Evolutionary conservation across 768 basidiomycete species (phyloP).

Genomic region (Tulasnella sp.): DNA sequence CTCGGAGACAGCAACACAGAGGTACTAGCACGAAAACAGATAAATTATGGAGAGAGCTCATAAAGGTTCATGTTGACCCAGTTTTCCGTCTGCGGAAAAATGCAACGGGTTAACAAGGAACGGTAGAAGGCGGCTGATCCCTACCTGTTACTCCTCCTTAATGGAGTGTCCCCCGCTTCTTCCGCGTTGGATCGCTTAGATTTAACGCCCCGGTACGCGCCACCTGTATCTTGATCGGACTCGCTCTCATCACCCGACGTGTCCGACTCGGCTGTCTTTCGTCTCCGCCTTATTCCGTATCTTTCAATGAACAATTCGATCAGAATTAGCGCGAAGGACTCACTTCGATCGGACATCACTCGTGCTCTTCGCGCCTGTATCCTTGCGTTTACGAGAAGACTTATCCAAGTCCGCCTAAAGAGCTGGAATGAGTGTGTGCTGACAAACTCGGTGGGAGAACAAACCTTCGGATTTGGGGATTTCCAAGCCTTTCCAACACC

Average conservation of each 20-base stretch:
- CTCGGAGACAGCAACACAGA: not conserved
- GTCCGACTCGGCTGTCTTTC: not conserved
- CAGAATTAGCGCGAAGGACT: not conserved
- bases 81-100: not conserved
- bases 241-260: not conserved
- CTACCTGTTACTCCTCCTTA: not conserved
- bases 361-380: not conserved
- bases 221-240: not conserved
- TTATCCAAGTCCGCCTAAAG: constrained; percentile 8
- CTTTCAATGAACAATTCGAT: not conserved
- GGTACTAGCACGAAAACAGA: not conserved
- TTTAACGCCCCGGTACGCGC: not conserved
- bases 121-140: not conserved
- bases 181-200: not conserved
- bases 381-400: constrained; percentile 20
- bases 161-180: not conserved
- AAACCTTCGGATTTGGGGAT: constrained; percentile 20
- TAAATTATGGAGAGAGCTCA: not conserved
- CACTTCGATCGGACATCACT: constrained; percentile 5
- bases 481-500: constrained; percentile 38
- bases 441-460: not conserved
- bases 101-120: not conserved
- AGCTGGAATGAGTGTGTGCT: not conserved
- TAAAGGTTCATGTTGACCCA: not conserved
- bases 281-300: not conserved